Evolutionary conservation across 75 land plant genomes (phyloP), one percentile per base, ranked within the genome.

Genomic region (Pinus tabuliformis): DNA sequence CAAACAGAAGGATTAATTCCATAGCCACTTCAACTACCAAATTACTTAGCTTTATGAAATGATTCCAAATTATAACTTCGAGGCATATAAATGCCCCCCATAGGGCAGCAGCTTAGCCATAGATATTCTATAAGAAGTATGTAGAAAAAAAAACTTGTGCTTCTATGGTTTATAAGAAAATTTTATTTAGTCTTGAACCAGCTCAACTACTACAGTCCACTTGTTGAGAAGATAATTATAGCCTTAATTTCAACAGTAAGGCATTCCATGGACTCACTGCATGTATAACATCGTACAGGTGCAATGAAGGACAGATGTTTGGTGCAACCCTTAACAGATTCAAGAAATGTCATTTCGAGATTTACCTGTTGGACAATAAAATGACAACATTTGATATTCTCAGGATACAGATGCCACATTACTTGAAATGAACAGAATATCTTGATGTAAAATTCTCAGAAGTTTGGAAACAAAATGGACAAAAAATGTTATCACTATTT

Each of bases 291-390:
- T 8, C 88, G 90, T 52, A 91, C 88, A 49, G 74, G 57, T 59
- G 93, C 83, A 79, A 80, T 87, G 81, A 91, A 89, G 24, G 87
- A 82, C 26, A 96, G 70, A 26, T 80, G 73, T 78, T 89, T 96
- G 45, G 84, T 84, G 82, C 97, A 94, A 22, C 99, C 99, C 85
- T 80, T 81, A 13, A 89, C 93, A 68, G 99, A 97, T 83, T 96
- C 97, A 85, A 77, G 30, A 82, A 96, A 94, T 62, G 95, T 85
- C 16, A 96, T 78, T 15, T 81, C 52, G 58, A 96, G 73, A 58
- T 88, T 86, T 58, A 90, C 94, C 99, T 96, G 77, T n/a, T 54
- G 15, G 78, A 33, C 62, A 15, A 6, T 58, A 59, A 78, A 45
- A 61, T 8, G 56, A 66, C 63, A 65, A 56, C 26, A 68, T 76